A percentile compares a stretch with the other conserved stretches of the same genome.
Evolutionary conservation across 306 rosid species (phyloP).

Genomic region (Gastrolobium villosum): DNA sequence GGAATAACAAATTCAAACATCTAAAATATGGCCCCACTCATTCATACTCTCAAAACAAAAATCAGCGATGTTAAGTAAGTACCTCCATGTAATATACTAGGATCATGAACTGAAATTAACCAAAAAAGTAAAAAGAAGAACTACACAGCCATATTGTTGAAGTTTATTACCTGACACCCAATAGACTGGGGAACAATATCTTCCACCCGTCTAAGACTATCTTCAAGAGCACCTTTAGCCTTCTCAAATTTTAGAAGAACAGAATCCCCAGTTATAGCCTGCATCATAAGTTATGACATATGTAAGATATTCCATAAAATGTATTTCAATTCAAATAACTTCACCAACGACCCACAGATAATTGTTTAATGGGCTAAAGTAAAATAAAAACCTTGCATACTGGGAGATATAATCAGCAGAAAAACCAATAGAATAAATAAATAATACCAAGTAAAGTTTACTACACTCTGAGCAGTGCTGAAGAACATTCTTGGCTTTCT

Average conservation of each 20-base stretch:
- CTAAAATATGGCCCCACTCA: not conserved
- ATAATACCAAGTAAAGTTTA: slow-evolving; percentile 92
- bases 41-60: slow-evolving; percentile 25
- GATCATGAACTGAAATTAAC: slow-evolving; percentile 37
- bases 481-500: slow-evolving; percentile 90
- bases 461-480: slow-evolving; percentile 93
- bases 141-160: slow-evolving; percentile 12
- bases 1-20: slow-evolving; percentile 16
- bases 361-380: slow-evolving; percentile 3
- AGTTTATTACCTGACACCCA: slow-evolving; percentile 81
- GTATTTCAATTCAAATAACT: slow-evolving; percentile 19
- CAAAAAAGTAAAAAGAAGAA: not conserved
- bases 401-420: slow-evolving; percentile 28
- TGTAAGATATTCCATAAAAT: slow-evolving; percentile 37
- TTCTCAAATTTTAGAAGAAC: slow-evolving; percentile 88
- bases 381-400: slow-evolving; percentile 21
- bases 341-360: slow-evolving; percentile 28
- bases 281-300: slow-evolving; percentile 48
- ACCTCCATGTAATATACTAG: slow-evolving; percentile 14
- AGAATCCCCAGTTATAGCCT: slow-evolving; percentile 98
- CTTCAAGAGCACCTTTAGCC: slow-evolving; percentile 89
- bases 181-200: slow-evolving; percentile 96
- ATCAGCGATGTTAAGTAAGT: slow-evolving; percentile 17
- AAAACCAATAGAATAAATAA: slow-evolving; percentile 32
- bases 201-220: slow-evolving; percentile 84